Evolutionary conservation across 2,329 filamentous ascomycete genomes (phyloP), one percentile per base, ranked within the genome.

Genomic region (Alternaria triticina): DNA sequence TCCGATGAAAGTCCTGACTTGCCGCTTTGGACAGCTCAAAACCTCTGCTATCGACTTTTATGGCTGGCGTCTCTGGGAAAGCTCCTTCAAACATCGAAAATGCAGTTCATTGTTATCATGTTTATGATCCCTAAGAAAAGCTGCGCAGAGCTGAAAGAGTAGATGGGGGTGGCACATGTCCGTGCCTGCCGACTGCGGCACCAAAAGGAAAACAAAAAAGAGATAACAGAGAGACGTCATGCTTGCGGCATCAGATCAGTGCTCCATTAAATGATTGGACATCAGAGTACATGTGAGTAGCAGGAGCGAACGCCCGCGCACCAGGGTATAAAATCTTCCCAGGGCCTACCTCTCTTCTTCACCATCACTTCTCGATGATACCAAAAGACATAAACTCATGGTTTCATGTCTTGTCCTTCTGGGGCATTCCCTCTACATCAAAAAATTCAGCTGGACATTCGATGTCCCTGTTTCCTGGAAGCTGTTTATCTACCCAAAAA

Each of bases 21-120:
- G 30, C 13, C 0, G 13, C 15, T 15, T 36, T 15, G 30, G 30
- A 36, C 30, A 36, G 4, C 30, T 15, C 30, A 36, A 36, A 33
- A 30, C 0, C 0, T 1, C 5, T 3, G 4, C 12, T 1, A 6
- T 2, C 28, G 0, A 1, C 28, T 0, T 6, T 30, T 5, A 30
- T 36, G 30, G 30, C 4, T 5, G 13, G 13, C 2, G 1, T 6
- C 30, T 36, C 13, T 15, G 30, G 13, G 4, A 36, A 15, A 4
- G 30, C 2, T 36, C 1, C 13, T 3, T 22, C 0, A 7, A 8
- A 36, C 15, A 8, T 36, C 13, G 30, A 15, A 36, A 8, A 36
- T 5, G 30, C 8, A 36, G 30, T 1, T 5, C 5, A 6, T 12
- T 5, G 5, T 30, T 12, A 13, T 4, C 30, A 33, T 33, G 30